Conservation (phyloP, 2,329 filamentous ascomycete species). For the Chaetomium strumarium region DNA sequence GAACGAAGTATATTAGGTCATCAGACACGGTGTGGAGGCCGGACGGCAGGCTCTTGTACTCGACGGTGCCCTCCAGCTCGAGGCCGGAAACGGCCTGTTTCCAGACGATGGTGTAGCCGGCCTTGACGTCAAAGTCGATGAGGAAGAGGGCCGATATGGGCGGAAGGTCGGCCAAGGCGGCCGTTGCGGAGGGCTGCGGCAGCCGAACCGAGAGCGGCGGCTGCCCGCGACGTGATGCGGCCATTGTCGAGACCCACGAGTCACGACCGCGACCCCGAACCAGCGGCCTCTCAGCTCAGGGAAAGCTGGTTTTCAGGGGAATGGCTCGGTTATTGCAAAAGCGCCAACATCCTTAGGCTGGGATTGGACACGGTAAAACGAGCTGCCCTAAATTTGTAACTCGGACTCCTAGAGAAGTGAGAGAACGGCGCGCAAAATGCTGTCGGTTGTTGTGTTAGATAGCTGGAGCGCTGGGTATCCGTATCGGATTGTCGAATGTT, state of each 20-base stretch:
- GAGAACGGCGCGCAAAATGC: no score
- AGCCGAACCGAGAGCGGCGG: slow-evolving; percentile 37
- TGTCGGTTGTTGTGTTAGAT: no score
- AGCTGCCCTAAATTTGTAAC: no score
- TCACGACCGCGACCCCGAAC: background rate
- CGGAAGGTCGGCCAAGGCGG: slow-evolving; percentile 43
- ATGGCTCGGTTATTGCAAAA: background rate
- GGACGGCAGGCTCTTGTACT: slow-evolving; percentile 94
- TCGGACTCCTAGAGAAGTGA: no score
- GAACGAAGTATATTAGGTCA: slow-evolving; percentile 91
- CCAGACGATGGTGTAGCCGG: slow-evolving; percentile 88
- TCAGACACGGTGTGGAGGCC: slow-evolving; percentile 82
- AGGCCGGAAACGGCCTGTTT: slow-evolving; percentile 65
- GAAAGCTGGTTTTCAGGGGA: background rate
- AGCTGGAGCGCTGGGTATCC: no score
- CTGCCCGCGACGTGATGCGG: slow-evolving; percentile 36
- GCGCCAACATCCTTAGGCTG: background rate
- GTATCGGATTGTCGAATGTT: no score
- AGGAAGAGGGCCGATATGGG: slow-evolving; percentile 76
- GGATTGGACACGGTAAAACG: background rate
- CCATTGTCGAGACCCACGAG: slow-evolving; percentile 28
- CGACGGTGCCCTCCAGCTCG: slow-evolving; percentile 77
- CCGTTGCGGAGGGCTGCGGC: slow-evolving; percentile 28
- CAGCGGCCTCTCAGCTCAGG: background rate
- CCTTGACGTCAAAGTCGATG: slow-evolving; percentile 87